These are phyloP conservation scores for Boehmeria nivea DNA, from an alignment of 306 rosid species.

Conservation along the genomic window DNA sequence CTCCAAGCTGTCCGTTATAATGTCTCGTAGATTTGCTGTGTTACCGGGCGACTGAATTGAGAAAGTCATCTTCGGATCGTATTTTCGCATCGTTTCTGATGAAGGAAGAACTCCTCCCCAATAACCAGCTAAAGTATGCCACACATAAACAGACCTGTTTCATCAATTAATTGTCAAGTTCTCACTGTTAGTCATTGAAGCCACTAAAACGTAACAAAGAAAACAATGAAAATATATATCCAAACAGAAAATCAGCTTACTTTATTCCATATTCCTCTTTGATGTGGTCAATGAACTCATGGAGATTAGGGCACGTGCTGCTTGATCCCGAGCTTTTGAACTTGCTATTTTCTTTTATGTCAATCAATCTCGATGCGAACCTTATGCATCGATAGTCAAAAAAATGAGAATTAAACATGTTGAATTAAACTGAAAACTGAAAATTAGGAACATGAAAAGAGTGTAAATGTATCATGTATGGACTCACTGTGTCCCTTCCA, in stretches of 20 bases:
- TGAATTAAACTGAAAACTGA: background rate
- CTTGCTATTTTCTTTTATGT: constrained; percentile 59
- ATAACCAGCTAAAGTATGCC: constrained; percentile 79
- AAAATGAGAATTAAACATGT: constrained; percentile 6
- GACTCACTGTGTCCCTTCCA: constrained; percentile 58
- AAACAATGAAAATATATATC: too few species aligned
- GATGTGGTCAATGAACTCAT: constrained; percentile 38
- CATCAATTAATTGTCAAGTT: too few species aligned
- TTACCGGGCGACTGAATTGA: constrained; percentile 57
- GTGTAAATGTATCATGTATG: background rate
- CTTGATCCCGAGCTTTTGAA: constrained; percentile 38
- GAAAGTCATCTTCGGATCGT: constrained; percentile 45
- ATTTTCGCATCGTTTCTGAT: constrained; percentile 48
- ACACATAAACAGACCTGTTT: constrained; percentile 50
- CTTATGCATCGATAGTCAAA: constrained; percentile 21
- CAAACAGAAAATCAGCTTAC: constrained; percentile 29
- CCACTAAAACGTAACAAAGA: too few species aligned
- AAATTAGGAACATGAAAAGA: background rate
- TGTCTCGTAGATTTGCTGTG: constrained; percentile 42
- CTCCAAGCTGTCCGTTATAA: constrained; percentile 54
- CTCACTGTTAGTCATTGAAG: too few species aligned
- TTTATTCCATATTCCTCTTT: constrained; percentile 50
- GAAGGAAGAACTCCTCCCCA: constrained; percentile 76
- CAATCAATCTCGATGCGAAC: constrained; percentile 50
- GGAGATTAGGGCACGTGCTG: constrained; percentile 34